Percentiles rank a stretch among this genome's conserved stretches.
Conservation (phyloP, 495 filamentous ascomycete genomes). For the Talaromyces adpressus region DNA sequence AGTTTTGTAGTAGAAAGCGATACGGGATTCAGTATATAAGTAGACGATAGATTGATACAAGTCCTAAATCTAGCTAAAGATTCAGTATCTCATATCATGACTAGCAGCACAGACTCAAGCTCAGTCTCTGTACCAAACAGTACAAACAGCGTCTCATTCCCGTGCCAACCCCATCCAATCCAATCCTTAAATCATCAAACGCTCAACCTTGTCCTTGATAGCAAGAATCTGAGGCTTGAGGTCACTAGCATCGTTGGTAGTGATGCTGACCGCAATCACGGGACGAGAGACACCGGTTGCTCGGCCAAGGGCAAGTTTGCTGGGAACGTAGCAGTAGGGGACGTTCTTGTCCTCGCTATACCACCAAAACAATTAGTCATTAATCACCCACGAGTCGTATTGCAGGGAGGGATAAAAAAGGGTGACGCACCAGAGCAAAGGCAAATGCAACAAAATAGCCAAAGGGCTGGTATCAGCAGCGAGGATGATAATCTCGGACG, state of each 20-base stretch:
- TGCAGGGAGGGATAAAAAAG: neutral
- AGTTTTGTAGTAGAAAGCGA: neutral
- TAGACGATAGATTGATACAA: neutral
- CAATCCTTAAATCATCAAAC: constrained; percentile 77
- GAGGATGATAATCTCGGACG: constrained; percentile 63
- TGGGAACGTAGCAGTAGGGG: constrained; percentile 55
- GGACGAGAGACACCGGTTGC: constrained; percentile 68
- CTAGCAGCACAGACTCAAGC: too few species aligned
- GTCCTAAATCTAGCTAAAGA: constrained; percentile 1
- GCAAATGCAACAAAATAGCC: constrained; percentile 88
- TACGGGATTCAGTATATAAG: neutral
- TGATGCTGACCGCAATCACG: constrained; percentile 83
- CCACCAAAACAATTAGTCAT: neutral
- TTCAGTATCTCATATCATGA: neutral
- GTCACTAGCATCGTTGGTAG: constrained; percentile 88
- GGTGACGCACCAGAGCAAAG: constrained; percentile 53
- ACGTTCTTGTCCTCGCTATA: constrained; percentile 72
- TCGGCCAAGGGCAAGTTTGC: constrained; percentile 70
- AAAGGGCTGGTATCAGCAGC: constrained; percentile 81
- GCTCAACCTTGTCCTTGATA: constrained; percentile 92
- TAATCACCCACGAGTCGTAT: neutral
- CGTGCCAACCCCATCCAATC: neutral
- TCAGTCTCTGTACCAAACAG: too few species aligned
- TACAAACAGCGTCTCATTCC: neutral
- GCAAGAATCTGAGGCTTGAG: constrained; percentile 74